A percentile compares a stretch with the other conserved stretches of the same genome.
Evolutionary conservation across 177 flowering plant species (phyloP).

Genomic region (Vitis hybrid): DNA sequence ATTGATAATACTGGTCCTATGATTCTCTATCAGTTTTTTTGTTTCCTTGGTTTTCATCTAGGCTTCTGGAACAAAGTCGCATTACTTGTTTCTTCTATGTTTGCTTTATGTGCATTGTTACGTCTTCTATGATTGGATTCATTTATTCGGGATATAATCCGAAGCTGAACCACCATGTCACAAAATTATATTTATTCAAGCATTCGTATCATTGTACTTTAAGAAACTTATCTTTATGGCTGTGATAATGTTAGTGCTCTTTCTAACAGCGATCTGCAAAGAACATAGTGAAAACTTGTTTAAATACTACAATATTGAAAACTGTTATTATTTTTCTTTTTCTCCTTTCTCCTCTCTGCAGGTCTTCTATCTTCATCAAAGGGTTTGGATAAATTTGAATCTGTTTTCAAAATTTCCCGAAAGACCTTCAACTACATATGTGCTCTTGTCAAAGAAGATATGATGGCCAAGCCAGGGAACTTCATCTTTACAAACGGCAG

Average conservation of each 20-base stretch:
- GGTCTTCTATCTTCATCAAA: constrained; percentile 51
- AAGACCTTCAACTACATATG: constrained; percentile 82
- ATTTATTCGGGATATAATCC: neutral
- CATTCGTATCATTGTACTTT: too few species aligned
- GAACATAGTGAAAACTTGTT: neutral
- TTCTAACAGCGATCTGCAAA: neutral
- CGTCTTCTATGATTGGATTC: neutral
- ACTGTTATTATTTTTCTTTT: neutral
- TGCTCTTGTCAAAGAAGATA: constrained; percentile 69
- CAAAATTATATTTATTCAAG: too few species aligned
- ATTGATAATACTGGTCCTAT: neutral
- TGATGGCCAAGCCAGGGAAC: constrained; percentile 49
- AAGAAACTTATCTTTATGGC: too few species aligned
- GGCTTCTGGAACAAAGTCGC: too few species aligned
- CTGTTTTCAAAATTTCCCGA: constrained; percentile 63
- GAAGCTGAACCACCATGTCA: neutral
- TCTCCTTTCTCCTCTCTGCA: constrained; percentile 24
- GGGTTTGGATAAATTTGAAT: constrained; percentile 45
- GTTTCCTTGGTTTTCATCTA: too few species aligned
- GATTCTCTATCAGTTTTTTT: neutral
- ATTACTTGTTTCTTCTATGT: neutral
- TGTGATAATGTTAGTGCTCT: neutral
- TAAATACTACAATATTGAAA: neutral
- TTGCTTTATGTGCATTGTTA: neutral
- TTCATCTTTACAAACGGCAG: constrained; percentile 50